Base-by-base conservation (phyloP, 352 stramenopile species). In the Phytophthora pisi region DNA sequence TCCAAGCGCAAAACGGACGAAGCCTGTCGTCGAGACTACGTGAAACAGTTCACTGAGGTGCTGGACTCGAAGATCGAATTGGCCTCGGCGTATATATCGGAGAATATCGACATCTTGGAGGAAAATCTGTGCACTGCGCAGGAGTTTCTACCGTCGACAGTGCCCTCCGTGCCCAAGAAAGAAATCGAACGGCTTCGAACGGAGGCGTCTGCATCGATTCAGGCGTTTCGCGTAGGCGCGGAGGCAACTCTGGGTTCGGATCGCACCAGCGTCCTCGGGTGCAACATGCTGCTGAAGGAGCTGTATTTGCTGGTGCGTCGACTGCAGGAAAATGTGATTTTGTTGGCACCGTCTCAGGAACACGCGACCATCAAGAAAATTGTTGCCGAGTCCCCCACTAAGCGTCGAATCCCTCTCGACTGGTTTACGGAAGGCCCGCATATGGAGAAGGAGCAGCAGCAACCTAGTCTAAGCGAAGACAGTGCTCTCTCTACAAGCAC, bases 361-460 rank as follows among this genome's bases (percentile, higher is more conserved):
- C 84, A 93, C 63, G 79, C 79, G n/a, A 92, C 84, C 1, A 79
- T 93, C 45, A 92, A 95, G 64, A 92, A 92, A 69, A 79, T 88
- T 40, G 77, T 88, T 9, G 64, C 75, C 3, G 85, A 93, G 43
- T 91, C 86, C 5, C 73, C 81, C 8, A 81, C 80, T 1, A 89
- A 87, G 54, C 78, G 83, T 13, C 82, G 80, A 23, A 95, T 95
- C 61, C 86, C 86, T 2, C 74, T 87, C 24, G 86, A 95, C 53
- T 95, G 86, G 86, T 94, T 88, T 58, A 90, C 78, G 1, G 81
- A 88, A 26, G 68, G 81, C 26, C 58, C 46, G 8, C 47, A 70
- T 9, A 66, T 68, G 8, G 70, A 79, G 4, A 81, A 76, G 11
- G 67, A 75, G 5, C 56, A 46, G 2, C 40, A 61, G n/a, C 64